Evolutionary conservation across 108 stramenopile genomes (phyloP), one percentile per base, ranked within the genome.

Genomic region (Aureococcus anophagefferens): DNA sequence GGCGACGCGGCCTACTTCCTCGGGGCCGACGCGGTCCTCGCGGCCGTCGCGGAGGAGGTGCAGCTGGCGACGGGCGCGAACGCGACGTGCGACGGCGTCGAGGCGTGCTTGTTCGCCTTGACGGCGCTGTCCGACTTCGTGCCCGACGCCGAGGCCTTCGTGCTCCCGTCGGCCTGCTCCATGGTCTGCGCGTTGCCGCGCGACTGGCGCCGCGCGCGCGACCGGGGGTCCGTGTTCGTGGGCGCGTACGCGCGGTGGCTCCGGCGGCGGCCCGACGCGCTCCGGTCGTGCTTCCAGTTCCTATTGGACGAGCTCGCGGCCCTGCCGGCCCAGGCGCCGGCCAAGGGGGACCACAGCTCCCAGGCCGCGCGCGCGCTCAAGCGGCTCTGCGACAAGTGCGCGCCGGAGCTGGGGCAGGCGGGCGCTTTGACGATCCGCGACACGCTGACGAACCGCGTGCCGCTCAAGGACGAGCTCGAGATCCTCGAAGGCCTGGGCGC

Each of bases 231-330:
- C 74, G 84, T 83, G 68, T 72, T 84, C 30, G 88, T 95, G 73
- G 94, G 94, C 67, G 86, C 83, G 69, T 95, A 89, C 79, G 87
- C 92, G 15, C 69, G 79, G 15, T 95, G 91, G 93, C 70, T 95
- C 69, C 82, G 82, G 25, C 64, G 64, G 31, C 89, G 93, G 79
- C 85, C 91, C 14, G 76, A 87, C 4, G 74, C 85, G 34, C 72
- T 93, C 62, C 86, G 83, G 59, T 89, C 86, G 11, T 72, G 93
- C 67, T 73, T 95, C 62, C 88, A 89, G 4, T 95, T 84, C 69
- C 75, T 95, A 3, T 11, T 59, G 0, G 51, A 16, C 17, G 21
- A 59, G 51, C 25, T 59, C 21, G 51, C 0, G 13, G 21, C 21
- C 25, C 51, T 13, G 40, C 40, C 9, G 9, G 13, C 40, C 40